Conservation (phyloP, 306 rosid species). For the Echinosophora koreensis region DNA sequence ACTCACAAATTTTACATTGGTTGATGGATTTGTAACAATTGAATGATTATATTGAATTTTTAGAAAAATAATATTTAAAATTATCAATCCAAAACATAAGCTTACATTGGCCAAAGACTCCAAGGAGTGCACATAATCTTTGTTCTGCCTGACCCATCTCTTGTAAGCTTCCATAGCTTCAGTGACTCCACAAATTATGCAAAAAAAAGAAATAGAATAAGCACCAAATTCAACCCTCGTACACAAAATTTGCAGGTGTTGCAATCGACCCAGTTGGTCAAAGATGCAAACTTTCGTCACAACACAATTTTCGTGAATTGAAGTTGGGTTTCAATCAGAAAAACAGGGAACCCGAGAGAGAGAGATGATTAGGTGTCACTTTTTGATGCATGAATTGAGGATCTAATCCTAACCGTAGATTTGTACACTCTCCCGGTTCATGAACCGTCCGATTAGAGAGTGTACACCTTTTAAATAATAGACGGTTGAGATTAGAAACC, state of each 20-base stretch:
- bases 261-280: slow-evolving; percentile 41
- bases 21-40: slow-evolving; percentile 19
- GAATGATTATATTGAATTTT: slow-evolving; percentile 21
- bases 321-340: slow-evolving; percentile 37
- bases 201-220: background rate
- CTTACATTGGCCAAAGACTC: slow-evolving; percentile 96
- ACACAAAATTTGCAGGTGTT: slow-evolving; percentile 23
- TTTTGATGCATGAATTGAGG: background rate
- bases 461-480: background rate
- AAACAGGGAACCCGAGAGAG: slow-evolving; percentile 11
- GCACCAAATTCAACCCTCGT: slow-evolving; percentile 33
- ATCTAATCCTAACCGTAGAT: slow-evolving; percentile 36
- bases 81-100: slow-evolving; percentile 14
- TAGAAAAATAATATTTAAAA: slow-evolving; percentile 13
- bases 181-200: slow-evolving; percentile 35
- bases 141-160: slow-evolving; percentile 91
- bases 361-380: slow-evolving; percentile 1
- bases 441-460: slow-evolving; percentile 9
- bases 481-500: slow-evolving; percentile 2
- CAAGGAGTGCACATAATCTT: slow-evolving; percentile 80
- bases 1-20: background rate
- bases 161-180: slow-evolving; percentile 85
- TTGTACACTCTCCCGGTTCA: background rate
- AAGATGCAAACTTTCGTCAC: slow-evolving; percentile 36
- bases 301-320: slow-evolving; percentile 34